Base-by-base conservation (phyloP, 805 yeast species). In the Starmerella riodocensis region DNA sequence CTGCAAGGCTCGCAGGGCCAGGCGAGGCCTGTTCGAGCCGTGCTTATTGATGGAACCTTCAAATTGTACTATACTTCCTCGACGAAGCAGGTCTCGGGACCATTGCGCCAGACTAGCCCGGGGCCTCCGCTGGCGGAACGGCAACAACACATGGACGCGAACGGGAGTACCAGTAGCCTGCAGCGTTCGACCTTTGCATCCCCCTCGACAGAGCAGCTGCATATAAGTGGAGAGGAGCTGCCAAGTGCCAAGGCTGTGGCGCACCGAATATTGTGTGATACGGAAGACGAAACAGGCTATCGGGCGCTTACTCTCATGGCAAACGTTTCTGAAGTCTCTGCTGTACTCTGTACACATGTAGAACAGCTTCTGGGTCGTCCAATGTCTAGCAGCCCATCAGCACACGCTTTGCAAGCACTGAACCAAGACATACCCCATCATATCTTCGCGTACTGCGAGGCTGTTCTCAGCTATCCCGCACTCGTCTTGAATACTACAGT, bases 401-500 rank as follows among this genome's bases (percentile, higher is more conserved):
- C 30, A 4, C 25, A 26, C 28, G 26, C 27, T 30, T 14, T 21
- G 22, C 20, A 23, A 32, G 37, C 13, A 7, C 42, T 12, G 54
- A 52, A 33, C 51, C 64, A 3, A 68, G 67, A 32, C 47, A 57
- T 77, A 41, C 65, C 71, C 1, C 66, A 65, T 34, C 64, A 91
- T 42, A 53, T 77, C 12, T 60, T 71, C 6, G 48, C 66, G 23
- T 69, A 78, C 3, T 67, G 78, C 3, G 64, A 67, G 27, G 74
- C 75, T 6, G 65, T 80, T 9, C 65, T 69, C 25, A 72, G 67
- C 35, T 78, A 78, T 47, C 68, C 74, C 11, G 88, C 94, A 3
- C 74, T 77, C 65, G 56, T 83, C 14, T 59, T 85, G 32, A 81
- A 79, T 40, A 68, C 72, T 3, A 68, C 69, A 22, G 66, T 78